A percentile compares a stretch with the other conserved stretches of the same genome.
Conservation (phyloP, 2,329 filamentous ascomycete species). For the Monosporascus cannonballus region DNA sequence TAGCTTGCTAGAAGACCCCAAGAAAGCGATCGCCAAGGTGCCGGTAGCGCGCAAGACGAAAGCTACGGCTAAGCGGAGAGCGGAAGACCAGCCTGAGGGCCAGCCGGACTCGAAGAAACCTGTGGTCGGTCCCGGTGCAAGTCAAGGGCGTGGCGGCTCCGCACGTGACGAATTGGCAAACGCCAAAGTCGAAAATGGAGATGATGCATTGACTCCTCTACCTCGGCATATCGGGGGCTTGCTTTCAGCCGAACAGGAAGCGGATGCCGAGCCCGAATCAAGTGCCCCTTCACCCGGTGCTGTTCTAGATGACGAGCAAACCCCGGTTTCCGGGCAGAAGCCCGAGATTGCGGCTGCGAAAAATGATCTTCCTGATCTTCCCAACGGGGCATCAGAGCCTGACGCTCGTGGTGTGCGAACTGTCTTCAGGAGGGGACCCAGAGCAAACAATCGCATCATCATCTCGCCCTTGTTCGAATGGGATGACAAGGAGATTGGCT, state of each 20-base stretch:
- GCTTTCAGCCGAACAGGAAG: conserved; percentile 28
- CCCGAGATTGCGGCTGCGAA: conserved; percentile 14
- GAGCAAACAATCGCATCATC: conserved; percentile 47
- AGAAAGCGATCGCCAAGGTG: conserved; percentile 22
- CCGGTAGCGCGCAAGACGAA: conserved; percentile 26
- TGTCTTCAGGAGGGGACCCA: conserved; percentile 34
- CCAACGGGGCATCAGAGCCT: conserved; percentile 36
- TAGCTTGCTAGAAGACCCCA: conserved; percentile 28
- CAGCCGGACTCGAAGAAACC: conserved; percentile 44
- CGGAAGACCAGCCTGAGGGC: conserved; percentile 42
- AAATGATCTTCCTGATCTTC: conserved; percentile 27
- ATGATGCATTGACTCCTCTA: conserved; percentile 23
- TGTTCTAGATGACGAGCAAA: conserved; percentile 11
- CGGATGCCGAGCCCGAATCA: conserved; percentile 26
- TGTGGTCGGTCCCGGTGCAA: conserved; percentile 27
- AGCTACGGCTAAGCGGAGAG: conserved; percentile 40
- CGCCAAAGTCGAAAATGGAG: conserved; percentile 19
- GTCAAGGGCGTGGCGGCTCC: background rate
- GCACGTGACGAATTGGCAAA: background rate
- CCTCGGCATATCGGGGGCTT: conserved; percentile 35
- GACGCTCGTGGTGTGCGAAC: conserved; percentile 48
- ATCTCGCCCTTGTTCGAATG: conserved; percentile 43
- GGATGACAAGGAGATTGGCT: conserved; percentile 51
- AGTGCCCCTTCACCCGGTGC: conserved; percentile 24
- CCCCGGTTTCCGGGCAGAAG: conserved; percentile 18